A percentile compares a stretch with the other conserved stretches of the same genome.
phyloP scores from a whole-genome alignment of 805 yeast species.

The Lachancea waltii region DNA sequence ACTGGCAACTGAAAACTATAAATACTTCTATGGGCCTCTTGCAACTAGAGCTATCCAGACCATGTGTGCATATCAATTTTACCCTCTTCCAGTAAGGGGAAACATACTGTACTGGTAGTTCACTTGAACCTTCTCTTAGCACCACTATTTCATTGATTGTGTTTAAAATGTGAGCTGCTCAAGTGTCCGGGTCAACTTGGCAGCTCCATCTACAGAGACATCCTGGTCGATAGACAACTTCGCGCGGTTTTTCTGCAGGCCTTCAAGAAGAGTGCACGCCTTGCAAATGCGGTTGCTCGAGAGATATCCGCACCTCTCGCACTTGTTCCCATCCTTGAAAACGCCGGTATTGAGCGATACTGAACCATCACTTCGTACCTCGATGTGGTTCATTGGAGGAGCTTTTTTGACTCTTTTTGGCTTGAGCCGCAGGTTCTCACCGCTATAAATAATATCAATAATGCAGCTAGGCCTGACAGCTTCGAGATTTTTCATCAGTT shows the following conservation, averaged over 20 bases:
- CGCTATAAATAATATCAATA: slow-evolving; percentile 88
- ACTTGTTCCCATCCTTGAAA: slow-evolving; percentile 60
- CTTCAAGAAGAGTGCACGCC: slow-evolving; percentile 84
- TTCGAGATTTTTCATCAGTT: slow-evolving; percentile 82
- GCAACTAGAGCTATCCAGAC: no score
- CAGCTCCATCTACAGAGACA: slow-evolving; percentile 53
- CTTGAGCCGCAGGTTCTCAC: slow-evolving; percentile 72
- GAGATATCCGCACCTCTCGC: slow-evolving; percentile 86
- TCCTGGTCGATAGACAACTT: slow-evolving; percentile 52
- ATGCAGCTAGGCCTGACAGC: slow-evolving; percentile 88
- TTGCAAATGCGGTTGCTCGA: slow-evolving; percentile 86
- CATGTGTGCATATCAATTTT: no score
- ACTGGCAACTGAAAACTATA: no score
- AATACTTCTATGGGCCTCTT: no score
- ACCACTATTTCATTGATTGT: no score
- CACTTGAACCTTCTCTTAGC: no score
- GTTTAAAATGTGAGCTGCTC: slow-evolving; percentile 58
- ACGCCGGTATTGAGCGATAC: slow-evolving; percentile 38
- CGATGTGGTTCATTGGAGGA: slow-evolving; percentile 34
- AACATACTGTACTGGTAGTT: no score
- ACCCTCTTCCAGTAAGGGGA: no score
- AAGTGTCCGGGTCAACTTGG: slow-evolving; percentile 50
- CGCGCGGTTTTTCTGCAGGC: slow-evolving; percentile 71
- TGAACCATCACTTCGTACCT: slow-evolving; percentile 57
- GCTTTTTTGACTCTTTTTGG: slow-evolving; percentile 45